Evolutionary conservation across 2,329 filamentous ascomycete species (phyloP).

Genomic region (Alternaria ethzedia): DNA sequence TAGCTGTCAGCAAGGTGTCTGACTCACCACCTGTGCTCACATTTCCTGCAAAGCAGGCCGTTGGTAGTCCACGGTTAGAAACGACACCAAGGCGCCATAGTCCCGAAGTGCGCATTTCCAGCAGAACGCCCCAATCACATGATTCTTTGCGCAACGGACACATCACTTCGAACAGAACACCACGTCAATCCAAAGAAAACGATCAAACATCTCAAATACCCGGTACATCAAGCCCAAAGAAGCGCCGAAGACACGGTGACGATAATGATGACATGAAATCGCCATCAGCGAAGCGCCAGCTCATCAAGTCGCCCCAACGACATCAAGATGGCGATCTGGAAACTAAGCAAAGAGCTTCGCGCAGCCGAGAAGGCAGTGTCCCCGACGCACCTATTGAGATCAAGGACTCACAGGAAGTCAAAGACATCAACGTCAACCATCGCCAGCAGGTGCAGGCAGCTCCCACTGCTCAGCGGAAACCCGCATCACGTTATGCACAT

Average conservation of each 20-base stretch:
- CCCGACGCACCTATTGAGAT: conserved; percentile 30
- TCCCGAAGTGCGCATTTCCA: conserved; percentile 16
- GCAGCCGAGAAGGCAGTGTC: conserved; percentile 19
- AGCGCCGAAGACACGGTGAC: conserved; percentile 4
- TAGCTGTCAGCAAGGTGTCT: not conserved
- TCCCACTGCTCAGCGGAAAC: not conserved
- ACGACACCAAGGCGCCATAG: not conserved
- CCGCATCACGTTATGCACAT: not conserved
- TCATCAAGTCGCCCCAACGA: not conserved
- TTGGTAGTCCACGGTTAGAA: not conserved
- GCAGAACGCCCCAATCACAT: not conserved
- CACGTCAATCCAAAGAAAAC: not conserved
- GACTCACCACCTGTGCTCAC: not conserved
- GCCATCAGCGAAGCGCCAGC: conserved; percentile 2
- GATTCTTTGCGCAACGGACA: not conserved
- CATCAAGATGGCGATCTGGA: not conserved
- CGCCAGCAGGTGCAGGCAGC: not conserved
- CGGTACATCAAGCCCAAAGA: conserved; percentile 5
- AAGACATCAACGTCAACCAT: not conserved
- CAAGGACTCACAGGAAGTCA: conserved; percentile 34
- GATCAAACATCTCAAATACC: not conserved
- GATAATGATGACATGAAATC: not conserved
- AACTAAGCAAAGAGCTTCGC: not conserved
- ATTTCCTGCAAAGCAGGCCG: not conserved
- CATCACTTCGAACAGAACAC: not conserved